Conservation (phyloP, 2,329 filamentous ascomycete genomes). For the Xylaria sp. region DNA sequence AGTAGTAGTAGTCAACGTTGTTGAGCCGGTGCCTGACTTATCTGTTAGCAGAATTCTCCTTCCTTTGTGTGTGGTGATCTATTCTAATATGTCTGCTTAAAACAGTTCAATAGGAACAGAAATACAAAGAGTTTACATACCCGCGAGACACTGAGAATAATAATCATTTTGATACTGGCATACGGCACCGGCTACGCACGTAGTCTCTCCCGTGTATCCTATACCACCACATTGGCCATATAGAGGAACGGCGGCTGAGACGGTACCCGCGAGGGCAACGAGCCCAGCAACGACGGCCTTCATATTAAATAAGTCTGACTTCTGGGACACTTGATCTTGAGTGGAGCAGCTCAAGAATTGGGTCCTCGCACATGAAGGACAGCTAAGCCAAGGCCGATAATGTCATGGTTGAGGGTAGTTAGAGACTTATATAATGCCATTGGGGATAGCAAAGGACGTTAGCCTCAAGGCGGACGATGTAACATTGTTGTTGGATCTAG, state of each 20-base stretch:
- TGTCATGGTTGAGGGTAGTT: background rate
- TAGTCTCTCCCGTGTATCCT: constrained; percentile 49
- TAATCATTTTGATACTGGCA: constrained; percentile 50
- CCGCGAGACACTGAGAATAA: constrained; percentile 53
- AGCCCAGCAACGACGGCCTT: constrained; percentile 41
- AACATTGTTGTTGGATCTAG: constrained; percentile 30
- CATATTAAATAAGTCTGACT: constrained; percentile 37
- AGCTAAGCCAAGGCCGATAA: background rate
- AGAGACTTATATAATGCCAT: constrained; percentile 20
- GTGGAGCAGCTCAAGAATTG: constrained; percentile 6
- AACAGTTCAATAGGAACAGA: background rate
- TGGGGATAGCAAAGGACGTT: background rate
- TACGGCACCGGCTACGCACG: constrained; percentile 46
- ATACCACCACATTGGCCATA: constrained; percentile 53
- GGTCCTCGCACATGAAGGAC: background rate
- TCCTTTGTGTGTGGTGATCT: background rate
- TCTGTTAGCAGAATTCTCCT: constrained; percentile 20
- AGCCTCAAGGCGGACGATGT: constrained; percentile 22
- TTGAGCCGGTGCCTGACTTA: constrained; percentile 20
- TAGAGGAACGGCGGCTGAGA: constrained; percentile 41
- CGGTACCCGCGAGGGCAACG: constrained; percentile 41
- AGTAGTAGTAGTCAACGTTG: constrained; percentile 37
- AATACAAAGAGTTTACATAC: constrained; percentile 32
- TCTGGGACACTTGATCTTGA: background rate
- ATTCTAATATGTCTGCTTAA: background rate